phyloP scores from a whole-genome alignment of 768 basidiomycete genomes.

The Termitomyces heimii region DNA sequence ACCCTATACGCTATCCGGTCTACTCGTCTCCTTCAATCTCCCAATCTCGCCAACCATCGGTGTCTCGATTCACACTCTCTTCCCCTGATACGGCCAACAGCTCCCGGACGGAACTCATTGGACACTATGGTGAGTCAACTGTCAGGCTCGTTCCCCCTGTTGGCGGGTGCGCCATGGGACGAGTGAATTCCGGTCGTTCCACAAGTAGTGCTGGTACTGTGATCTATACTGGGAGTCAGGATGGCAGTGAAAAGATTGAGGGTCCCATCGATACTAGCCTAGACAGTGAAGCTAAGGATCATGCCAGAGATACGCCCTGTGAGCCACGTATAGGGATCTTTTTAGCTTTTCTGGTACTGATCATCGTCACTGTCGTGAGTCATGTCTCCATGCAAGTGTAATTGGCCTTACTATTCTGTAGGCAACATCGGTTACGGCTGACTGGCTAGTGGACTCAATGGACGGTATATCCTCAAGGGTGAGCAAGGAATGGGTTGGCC shows the following conservation, averaged over 20 bases:
- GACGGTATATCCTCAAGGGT: slow-evolving; percentile 66
- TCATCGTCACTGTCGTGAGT: slow-evolving; percentile 58
- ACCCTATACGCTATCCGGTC: neutral
- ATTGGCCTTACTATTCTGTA: slow-evolving; percentile 13
- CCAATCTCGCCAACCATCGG: neutral
- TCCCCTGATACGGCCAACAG: neutral
- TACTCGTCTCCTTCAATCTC: neutral
- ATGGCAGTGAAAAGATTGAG: slow-evolving; percentile 3
- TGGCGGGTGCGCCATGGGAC: slow-evolving; percentile 7
- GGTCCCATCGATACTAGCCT: neutral
- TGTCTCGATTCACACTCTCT: neutral
- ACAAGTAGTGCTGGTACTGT: neutral
- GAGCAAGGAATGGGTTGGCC: slow-evolving; percentile 82
- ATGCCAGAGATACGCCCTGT: slow-evolving; percentile 14
- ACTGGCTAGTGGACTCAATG: slow-evolving; percentile 78
- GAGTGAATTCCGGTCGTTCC: neutral
- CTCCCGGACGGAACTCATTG: neutral
- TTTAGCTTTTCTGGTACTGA: slow-evolving; percentile 49
- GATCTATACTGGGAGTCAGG: slow-evolving; percentile 3
- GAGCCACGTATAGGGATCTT: slow-evolving; percentile 54
- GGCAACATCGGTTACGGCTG: slow-evolving; percentile 53
- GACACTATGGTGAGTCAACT: slow-evolving; percentile 12
- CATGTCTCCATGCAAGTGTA: neutral
- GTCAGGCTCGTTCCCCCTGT: slow-evolving; percentile 10
- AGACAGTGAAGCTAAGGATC: neutral